Base-by-base conservation (phyloP, 2,329 filamentous ascomycete genomes). In the Emydomyces testavorans region DNA sequence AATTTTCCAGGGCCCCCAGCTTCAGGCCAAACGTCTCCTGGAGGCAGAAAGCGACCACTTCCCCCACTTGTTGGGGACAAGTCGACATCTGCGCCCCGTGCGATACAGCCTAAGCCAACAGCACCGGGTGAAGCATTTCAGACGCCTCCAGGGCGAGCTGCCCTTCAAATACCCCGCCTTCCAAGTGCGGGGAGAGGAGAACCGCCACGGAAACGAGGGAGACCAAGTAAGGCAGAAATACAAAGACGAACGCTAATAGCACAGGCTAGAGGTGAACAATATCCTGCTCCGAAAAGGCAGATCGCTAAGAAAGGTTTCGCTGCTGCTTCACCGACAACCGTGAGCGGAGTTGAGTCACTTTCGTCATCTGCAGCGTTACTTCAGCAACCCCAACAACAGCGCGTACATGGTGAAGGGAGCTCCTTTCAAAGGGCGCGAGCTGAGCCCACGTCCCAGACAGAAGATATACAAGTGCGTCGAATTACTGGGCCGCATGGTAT, bases 151-250 rank as follows among this genome's bases (percentile, higher is more conserved):
- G 61, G 59, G 50, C 56, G 59, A 11, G 56, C 59, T 11, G 60
- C 63, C 0, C 58, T 59, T 16, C 61, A 62, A 37, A 54, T 66
- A 21, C 65, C 66, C 18, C 65, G 64, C 13, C 52, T 59, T 20
- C 50, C 61, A 10, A 65, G 66, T 23, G 50, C 48, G 21, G 32
- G 54, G 4, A 50, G 49, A 36, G 58, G 59, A 31, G 64, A 67
- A 42, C 63, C 61, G 28, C 64, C 60, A 46, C 59, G 64, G 37
- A 68, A 68, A 62, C 60, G 67, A 47, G 66, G 66, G n/a, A 63
- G 66, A 13, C 66, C 66, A 50, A 69, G 60, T 52, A 69, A 69
- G 57, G 59, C 58, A 28, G 66, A 69, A 50, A 58, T 62, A 2
- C 65, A 67, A 51, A 60, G 64, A 40, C 65, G 65, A 28, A 65